Base-by-base conservation (phyloP, 768 basidiomycete species). In the Boletus reticuloceps region DNA sequence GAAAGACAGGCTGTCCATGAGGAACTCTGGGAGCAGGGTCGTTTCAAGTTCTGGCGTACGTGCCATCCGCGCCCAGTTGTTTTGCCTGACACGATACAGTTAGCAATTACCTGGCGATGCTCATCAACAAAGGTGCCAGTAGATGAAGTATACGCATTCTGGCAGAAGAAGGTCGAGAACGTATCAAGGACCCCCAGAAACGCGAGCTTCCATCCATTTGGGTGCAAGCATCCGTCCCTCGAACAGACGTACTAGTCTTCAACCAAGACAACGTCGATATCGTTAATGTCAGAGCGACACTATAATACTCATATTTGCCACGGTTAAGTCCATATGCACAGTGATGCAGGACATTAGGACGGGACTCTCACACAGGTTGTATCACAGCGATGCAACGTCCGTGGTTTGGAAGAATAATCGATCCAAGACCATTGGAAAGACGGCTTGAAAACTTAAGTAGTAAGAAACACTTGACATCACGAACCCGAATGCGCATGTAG, bases 261-360 rank as follows among this genome's bases (percentile, higher is more conserved):
- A 39, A 49, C 19, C 48, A 49, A 16, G 38, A 39, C 47, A 49
- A 49, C 4, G 44, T 62, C 8, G 61, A 62, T 12, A 7, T 61
- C 6, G 20, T 50, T 10, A 58, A 61, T n/a, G 14, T 62, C 4
- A 58, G 54, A 3, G n/a, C n/a, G n/a, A n/a, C n/a, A n/a, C n/a
- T n/a, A n/a, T n/a, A n/a, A n/a, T n/a, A n/a, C 54, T 57, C 1
- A 17, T 61, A 12, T 37, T 47, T 37, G 60, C 54, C 0, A 56
- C 60, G 0, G 52, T 55, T 54, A 17, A 13, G 38, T 39, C 14
- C 7, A 12, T 16, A 6, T 16, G 3, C 1, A 14, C 17, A 16
- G 10, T 9, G 6, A n/a, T 38, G 38, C 6, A 16, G 13, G 17
- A 38, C 14, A n/a, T 13, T 14, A 39, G 38, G 38, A 5, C 6